Evolutionary conservation across 1,284 basidiomycete species (phyloP).

Genomic region (Phlebopus sp.): DNA sequence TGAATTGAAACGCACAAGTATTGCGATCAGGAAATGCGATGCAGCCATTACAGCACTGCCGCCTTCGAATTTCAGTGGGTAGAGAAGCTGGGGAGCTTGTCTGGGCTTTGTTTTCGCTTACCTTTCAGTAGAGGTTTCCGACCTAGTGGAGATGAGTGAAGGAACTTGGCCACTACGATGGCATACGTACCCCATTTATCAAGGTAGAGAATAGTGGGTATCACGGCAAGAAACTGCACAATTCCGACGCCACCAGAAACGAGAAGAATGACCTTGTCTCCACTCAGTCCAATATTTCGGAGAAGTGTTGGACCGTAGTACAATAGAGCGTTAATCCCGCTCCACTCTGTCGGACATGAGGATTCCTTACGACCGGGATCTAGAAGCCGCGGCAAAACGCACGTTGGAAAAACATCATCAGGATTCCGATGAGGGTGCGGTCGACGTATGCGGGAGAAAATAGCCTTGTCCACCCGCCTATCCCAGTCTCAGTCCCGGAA

Average conservation of each 20-base stretch:
- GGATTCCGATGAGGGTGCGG: slow-evolving; percentile 64
- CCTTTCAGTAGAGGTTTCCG: slow-evolving; percentile 61
- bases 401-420: slow-evolving; percentile 82
- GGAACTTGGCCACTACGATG: neutral
- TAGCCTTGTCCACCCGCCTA: slow-evolving; percentile 50
- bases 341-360: slow-evolving; percentile 58
- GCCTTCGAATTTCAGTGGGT: slow-evolving; percentile 29
- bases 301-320: slow-evolving; percentile 81
- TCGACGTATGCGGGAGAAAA: slow-evolving; percentile 51
- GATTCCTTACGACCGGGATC: neutral
- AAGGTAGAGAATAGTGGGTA: slow-evolving; percentile 70
- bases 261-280: slow-evolving; percentile 52
- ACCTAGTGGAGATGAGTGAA: slow-evolving; percentile 36
- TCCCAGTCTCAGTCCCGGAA: slow-evolving; percentile 18
- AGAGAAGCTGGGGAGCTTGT: slow-evolving; percentile 1
- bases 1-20: slow-evolving; percentile 44
- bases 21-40: slow-evolving; percentile 70
- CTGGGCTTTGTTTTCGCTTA: slow-evolving; percentile 22
- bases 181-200: slow-evolving; percentile 62
- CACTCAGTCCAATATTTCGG: slow-evolving; percentile 55
- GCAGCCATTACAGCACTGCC: slow-evolving; percentile 72
- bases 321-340: slow-evolving; percentile 76
- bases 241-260: slow-evolving; percentile 80
- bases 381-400: slow-evolving; percentile 23
- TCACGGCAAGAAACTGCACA: slow-evolving; percentile 70